Evolutionary conservation across 495 filamentous ascomycete genomes (phyloP), one percentile per base, ranked within the genome.

Genomic region (Cairneyella variabilis): DNA sequence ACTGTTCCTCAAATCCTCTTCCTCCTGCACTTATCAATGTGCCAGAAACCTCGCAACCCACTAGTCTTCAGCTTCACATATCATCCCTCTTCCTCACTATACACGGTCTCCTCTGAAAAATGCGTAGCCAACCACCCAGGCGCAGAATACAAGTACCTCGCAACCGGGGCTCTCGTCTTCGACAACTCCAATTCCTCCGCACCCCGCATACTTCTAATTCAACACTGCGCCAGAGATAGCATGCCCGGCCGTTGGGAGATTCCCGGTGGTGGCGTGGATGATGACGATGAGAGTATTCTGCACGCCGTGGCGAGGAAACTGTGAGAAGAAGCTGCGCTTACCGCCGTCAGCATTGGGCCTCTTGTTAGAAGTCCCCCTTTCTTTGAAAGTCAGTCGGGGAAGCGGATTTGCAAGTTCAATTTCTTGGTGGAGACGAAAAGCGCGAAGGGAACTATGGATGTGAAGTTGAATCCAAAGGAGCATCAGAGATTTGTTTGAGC

Each of bases 271-370:
- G 66, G 68, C n/a, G 62, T 66, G 48, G 78, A 83, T 55, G 47
- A 49, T 28, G 68, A 71, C 8, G 79, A 82, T 48, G 56, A 66
- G 47, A 73, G 74, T 2, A 53, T 82, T 14, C 60, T 82, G 28
- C 71, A 79, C 54, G 73, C 63, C 1, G 63, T 71, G 9, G 71
- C 66, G 20, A 59, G 80, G 11, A 79, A 83, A 64, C 45, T 83
- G n/a, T 73, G 71, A 66, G 80, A 83, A 66, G 80, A 83, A 65
- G 69, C 70, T 12, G 74, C 73, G 11, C 57, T 83, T 22, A 43
- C 60, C 8, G 63, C 70, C 23, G 63, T 27, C 32, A 53, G 50
- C 16, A 65, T 82, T 20, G 63, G 67, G 22, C 44, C 48, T 40
- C 48, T 39, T 41, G 48, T 51, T 65, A 27, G 64, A 70, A 34